These are phyloP conservation scores for Tieghemostelium lacteum DNA, from an alignment of 78 protist genomes.

Conservation along the genomic window DNA sequence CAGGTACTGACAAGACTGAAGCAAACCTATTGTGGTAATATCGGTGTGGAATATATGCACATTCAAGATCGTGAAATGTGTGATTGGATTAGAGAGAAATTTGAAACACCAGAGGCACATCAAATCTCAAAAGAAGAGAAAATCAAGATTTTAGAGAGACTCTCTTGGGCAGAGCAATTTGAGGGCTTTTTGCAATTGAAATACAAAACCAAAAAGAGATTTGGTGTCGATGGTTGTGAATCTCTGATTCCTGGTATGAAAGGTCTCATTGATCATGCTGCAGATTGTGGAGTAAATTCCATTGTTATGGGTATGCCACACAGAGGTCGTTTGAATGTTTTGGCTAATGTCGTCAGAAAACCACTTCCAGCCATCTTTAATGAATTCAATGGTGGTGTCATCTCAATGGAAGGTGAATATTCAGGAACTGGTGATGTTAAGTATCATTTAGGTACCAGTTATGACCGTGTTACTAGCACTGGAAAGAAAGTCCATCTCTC, in stretches of 20 bases:
- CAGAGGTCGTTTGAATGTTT: slow-evolving; percentile 96
- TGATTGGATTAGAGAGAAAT: slow-evolving; percentile 81
- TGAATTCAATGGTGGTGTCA: slow-evolving; percentile 91
- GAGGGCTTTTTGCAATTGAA: slow-evolving; percentile 66
- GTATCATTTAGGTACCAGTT: slow-evolving; percentile 96
- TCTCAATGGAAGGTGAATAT: slow-evolving; percentile 69
- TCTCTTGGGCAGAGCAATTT: slow-evolving; percentile 87
- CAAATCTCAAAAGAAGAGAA: slow-evolving; percentile 48
- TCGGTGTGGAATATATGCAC: slow-evolving; percentile 84
- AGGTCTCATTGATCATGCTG: slow-evolving; percentile 86
- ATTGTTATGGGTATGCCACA: slow-evolving; percentile 98
- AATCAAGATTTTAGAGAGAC: slow-evolving; percentile 73
- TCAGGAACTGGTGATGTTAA: slow-evolving; percentile 96
- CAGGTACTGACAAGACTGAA: slow-evolving; percentile 62
- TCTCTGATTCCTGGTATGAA: slow-evolving; percentile 91
- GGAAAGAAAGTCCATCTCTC: slow-evolving; percentile 89
- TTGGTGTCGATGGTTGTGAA: slow-evolving; percentile 97
- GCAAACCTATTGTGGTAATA: slow-evolving; percentile 64
- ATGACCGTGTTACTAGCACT: slow-evolving; percentile 75
- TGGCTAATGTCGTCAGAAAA: slow-evolving; percentile 93
- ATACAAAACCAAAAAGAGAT: slow-evolving; percentile 78
- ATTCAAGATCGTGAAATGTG: slow-evolving; percentile 82
- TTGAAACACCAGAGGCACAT: slow-evolving; percentile 51
- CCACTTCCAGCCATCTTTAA: slow-evolving; percentile 92
- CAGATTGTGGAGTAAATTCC: slow-evolving; percentile 86